phyloP scores from a whole-genome alignment of 73 alveolate genomes.

The Durusdinium trenchii region DNA sequence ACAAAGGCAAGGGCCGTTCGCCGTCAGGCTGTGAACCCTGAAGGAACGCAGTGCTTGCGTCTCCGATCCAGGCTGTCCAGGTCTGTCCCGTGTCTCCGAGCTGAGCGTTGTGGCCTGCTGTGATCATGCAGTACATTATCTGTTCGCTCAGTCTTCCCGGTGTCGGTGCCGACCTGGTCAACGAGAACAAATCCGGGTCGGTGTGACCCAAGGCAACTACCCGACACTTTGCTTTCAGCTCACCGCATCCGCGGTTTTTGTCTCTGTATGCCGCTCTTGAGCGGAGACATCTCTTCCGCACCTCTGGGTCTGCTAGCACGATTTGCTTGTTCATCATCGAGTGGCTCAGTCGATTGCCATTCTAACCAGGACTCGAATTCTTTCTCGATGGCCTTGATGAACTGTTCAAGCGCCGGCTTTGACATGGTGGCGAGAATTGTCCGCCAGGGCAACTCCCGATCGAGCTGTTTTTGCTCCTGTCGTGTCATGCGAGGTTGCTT shows the following conservation, averaged over 20 bases:
- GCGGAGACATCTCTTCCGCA: background rate
- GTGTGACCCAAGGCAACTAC: background rate
- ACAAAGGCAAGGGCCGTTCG: background rate
- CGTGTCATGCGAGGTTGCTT: background rate
- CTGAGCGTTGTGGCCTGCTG: background rate
- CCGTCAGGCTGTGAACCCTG: background rate
- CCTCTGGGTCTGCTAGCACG: background rate
- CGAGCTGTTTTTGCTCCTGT: conserved; percentile 14
- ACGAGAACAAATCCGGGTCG: background rate
- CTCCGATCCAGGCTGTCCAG: background rate
- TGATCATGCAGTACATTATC: background rate
- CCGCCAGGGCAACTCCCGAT: conserved; percentile 30
- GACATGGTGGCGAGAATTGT: background rate
- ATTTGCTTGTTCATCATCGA: background rate
- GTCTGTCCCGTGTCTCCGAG: background rate
- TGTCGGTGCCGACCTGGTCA: background rate
- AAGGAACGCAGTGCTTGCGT: background rate
- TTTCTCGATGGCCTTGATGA: background rate
- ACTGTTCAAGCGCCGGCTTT: background rate
- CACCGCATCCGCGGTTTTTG: conserved; percentile 29
- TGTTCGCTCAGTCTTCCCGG: conserved; percentile 10
- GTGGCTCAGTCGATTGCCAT: background rate
- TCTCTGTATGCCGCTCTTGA: conserved; percentile 17
- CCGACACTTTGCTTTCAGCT: conserved; percentile 8
- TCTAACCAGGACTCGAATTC: background rate